Evolutionary conservation across 1,284 basidiomycete genomes (phyloP), one percentile per base, ranked within the genome.

Genomic region (Retiboletus flavoniger): DNA sequence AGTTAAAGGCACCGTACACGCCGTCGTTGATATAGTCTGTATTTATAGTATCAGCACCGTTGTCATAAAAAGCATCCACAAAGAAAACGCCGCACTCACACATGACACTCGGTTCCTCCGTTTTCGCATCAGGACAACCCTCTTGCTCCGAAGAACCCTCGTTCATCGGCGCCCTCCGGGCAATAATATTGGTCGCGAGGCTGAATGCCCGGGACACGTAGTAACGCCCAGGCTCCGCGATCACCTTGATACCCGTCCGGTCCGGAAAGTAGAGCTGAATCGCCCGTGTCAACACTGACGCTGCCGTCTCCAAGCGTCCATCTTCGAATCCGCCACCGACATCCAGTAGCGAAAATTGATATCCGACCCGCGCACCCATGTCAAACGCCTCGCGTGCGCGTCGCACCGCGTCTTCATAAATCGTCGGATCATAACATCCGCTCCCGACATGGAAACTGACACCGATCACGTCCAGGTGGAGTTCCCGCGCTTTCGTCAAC

Each of bases 371-470:
- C 54, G 77, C 76, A 43, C 87, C 96, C 84, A 98, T 93, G 58
- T 95, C 89, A 71, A 99, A 99, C 16, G 89, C 93, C 34, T 78
- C 72, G 14, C 87, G 84, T 4, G 96, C 91, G 13, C 93, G 88
- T 74, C 75, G 79, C 59, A 99, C 84, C 29, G 96, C 97, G 71
- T 98, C 95, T 36, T 84, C 83, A 69, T 96, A 99, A 39, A 92
- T 89, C 43, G 83, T 78, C 8, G 95, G 86, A 72, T 99, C 95
- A 71, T 93, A 98, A 75, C 93, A 97, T 3, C 97, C 97, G 57
- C 91, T 94, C 10, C 97, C 97, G 49, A 98, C 97, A 72, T 99
- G 97, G 83, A 99, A 99, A 69, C 89, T 93, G 50, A 98, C 93
- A 34, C 97, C 97, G 47, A 98, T 81, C 50, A 99, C 93, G 66